Percentiles rank a stretch among this genome's conserved stretches.
These are phyloP conservation scores for Graphiopsis chlorocephala DNA, from an alignment of 2,329 filamentous ascomycete species.

Conservation along the genomic window DNA sequence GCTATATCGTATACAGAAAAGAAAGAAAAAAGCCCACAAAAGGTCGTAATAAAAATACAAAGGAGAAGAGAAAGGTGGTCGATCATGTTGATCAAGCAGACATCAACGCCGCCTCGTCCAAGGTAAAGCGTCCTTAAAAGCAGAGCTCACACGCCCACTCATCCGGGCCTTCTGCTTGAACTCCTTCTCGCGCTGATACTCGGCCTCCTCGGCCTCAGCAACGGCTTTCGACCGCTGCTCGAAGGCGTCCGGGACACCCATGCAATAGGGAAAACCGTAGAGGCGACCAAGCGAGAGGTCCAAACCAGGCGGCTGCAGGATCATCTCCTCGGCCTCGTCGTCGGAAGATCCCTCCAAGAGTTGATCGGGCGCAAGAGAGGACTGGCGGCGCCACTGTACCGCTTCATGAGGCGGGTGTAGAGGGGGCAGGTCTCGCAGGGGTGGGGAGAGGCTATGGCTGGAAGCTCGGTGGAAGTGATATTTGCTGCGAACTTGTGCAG, in stretches of 20 bases:
- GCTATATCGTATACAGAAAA: neutral
- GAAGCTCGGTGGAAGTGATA: neutral
- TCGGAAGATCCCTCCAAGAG: slow-evolving; percentile 8
- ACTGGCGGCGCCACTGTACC: neutral
- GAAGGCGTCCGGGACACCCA: neutral
- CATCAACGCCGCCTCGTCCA: neutral
- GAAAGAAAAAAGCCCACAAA: neutral
- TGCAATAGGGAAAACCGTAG: neutral
- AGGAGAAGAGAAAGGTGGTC: too few species aligned
- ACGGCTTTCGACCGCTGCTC: neutral
- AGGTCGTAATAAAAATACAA: neutral
- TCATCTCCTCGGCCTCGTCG: neutral
- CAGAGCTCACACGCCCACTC: neutral
- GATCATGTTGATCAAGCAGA: too few species aligned
- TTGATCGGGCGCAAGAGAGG: slow-evolving; percentile 1
- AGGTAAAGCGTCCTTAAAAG: neutral
- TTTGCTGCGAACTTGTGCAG: neutral
- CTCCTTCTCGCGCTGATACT: neutral
- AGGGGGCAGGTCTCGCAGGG: slow-evolving; percentile 2
- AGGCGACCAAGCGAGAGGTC: neutral
- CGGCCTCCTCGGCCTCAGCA: slow-evolving; percentile 6
- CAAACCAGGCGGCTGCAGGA: neutral
- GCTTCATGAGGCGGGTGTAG: slow-evolving; percentile 8
- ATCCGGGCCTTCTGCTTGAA: neutral
- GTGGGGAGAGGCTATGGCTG: neutral